These are phyloP conservation scores for Trypanosoma conorhini DNA, from an alignment of 208 protist genomes.

Conservation along the genomic window DNA sequence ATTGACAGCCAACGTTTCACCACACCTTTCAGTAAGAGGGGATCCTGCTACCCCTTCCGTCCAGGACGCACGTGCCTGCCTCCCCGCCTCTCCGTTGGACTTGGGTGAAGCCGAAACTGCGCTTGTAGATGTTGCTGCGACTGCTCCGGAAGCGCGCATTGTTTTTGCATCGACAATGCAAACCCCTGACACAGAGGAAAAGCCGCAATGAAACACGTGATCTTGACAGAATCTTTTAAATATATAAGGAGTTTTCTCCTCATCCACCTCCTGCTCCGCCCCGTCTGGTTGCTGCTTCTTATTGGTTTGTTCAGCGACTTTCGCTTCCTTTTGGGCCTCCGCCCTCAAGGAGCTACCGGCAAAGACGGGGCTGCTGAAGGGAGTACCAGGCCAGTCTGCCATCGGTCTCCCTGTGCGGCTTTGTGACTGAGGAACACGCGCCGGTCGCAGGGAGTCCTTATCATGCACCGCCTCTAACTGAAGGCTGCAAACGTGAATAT, in stretches of 20 bases:
- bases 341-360: not conserved
- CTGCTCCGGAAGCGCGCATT: not conserved
- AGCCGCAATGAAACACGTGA: constrained; percentile 32
- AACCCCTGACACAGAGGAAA: constrained; percentile 28
- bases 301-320: not conserved
- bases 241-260: constrained; percentile 22
- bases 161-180: constrained; percentile 18
- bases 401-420: not conserved
- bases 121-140: not conserved
- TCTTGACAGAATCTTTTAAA: constrained; percentile 29
- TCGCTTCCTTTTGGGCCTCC: not conserved
- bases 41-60: not conserved
- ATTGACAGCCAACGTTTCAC: not conserved
- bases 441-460: constrained; percentile 2
- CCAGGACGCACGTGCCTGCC: not conserved
- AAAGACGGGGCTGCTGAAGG: constrained; percentile 10
- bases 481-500: constrained; percentile 73
- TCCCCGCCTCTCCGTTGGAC: not conserved
- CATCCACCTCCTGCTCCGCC: constrained; percentile 3
- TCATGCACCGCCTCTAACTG: constrained; percentile 19
- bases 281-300: not conserved
- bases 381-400: constrained; percentile 26
- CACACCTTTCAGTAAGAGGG: not conserved
- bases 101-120: not conserved
- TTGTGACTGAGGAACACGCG: not conserved